Evolutionary conservation across 1,284 basidiomycete species (phyloP), one percentile per base, ranked within the genome.

Genomic region (Leccinum solheimii): DNA sequence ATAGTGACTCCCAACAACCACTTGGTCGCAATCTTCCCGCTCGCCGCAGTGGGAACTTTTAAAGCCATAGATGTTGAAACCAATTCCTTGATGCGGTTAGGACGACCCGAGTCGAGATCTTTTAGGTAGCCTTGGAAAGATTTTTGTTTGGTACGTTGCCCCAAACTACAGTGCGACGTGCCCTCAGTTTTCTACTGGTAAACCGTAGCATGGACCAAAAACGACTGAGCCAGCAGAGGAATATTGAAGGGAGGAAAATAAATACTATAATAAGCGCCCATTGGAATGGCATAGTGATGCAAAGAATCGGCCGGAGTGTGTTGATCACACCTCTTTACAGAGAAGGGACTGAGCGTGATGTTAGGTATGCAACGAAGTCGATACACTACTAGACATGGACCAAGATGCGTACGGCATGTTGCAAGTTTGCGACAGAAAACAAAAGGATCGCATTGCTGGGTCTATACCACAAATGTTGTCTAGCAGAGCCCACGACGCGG

Each of bases 401-500:
- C 16, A 27, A 16, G 36, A 49, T 36, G 43, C 54, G 48, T 26
- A 16, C 3, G 48, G 43, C 45, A 67, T 64, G 27, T 48, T 59
- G 34, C 49, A 11, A 43, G 19, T 49, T 32, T 23, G 48, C 2
- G 45, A 45, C 10, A 34, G 26, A 8, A 48, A 6, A 48, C 11
- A 21, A 48, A 21, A 21, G 21, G 11, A 48, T 48, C 19, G 19
- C 19, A 49, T 6, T 36, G 2, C 16, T 27, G 21, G 9, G 16
- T 26, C 38, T 30, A 50, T 14, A 16, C 1, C 4, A 30, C 1
- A 3, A 2, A 26, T 23, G n/a, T 36, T 49, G 23, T 36, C n/a
- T 38, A 3, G 7, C 23, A 51, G 34, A 23, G 11, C 66, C 61
- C 34, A 23, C 2, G 1, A 16, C 6, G 5, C 30, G 14, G 16